Conservation (phyloP, 768 basidiomycete species). For the Phylloporus arenicola region DNA sequence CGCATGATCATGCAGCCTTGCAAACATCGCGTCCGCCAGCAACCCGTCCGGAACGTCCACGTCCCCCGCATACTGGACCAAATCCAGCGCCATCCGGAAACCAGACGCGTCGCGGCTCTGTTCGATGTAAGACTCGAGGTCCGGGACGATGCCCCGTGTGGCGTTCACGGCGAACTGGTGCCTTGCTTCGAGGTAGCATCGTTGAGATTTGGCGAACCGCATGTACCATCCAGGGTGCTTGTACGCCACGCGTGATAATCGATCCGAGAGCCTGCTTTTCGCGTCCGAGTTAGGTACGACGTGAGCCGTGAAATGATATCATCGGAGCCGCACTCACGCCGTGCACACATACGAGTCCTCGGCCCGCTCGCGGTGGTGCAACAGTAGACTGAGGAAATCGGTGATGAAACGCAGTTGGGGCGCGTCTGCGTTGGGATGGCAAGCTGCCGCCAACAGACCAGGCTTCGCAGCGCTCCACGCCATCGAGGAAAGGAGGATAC, state of each 20-base stretch:
- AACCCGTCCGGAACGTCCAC: conserved; percentile 33
- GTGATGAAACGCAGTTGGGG: conserved; percentile 50
- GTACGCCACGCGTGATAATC: conserved; percentile 32
- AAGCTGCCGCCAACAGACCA: conserved; percentile 53
- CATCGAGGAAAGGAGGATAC: conserved; percentile 17
- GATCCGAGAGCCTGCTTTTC: conserved; percentile 34
- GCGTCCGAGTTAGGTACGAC: conserved; percentile 2
- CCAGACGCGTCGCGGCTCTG: conserved; percentile 47
- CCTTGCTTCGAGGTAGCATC: conserved; percentile 31
- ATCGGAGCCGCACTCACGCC: conserved; percentile 18
- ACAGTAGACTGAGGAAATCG: conserved; percentile 44
- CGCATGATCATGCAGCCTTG: conserved; percentile 35
- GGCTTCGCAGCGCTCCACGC: conserved; percentile 31
- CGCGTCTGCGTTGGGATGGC: conserved; percentile 53
- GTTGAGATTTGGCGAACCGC: conserved; percentile 37
- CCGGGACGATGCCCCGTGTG: conserved; percentile 24
- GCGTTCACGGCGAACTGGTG: conserved; percentile 24
- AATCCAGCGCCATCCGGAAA: conserved; percentile 42
- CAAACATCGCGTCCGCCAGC: conserved; percentile 24
- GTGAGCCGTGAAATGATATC: conserved; percentile 7
- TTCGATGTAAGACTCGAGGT: conserved; percentile 44
- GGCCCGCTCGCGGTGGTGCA: conserved; percentile 32
- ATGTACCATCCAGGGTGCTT: conserved; percentile 37
- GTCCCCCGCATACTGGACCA: conserved; percentile 51
- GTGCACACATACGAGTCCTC: conserved; percentile 9